A percentile compares a stretch with the other conserved stretches of the same genome.
Conservation (phyloP, 805 yeast species). For the Candida cerambycidarum region DNA sequence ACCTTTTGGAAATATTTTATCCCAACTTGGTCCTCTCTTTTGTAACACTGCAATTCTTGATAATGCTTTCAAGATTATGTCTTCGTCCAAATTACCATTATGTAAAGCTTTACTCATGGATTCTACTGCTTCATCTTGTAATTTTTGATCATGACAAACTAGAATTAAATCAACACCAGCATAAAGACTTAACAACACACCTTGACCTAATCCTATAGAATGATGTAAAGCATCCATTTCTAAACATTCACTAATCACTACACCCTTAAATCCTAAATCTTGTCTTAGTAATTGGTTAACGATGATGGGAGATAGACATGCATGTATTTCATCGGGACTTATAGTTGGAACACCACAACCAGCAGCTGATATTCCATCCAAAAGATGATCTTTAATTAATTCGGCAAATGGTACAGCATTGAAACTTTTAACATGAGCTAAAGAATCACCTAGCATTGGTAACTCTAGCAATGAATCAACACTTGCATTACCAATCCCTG, state of each 20-base stretch:
- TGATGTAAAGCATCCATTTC: slow-evolving; percentile 64
- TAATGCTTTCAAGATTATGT: slow-evolving; percentile 38
- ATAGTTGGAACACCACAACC: slow-evolving; percentile 66
- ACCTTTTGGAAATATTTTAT: slow-evolving; percentile 39
- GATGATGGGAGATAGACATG: slow-evolving; percentile 56
- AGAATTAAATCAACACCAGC: slow-evolving; percentile 66
- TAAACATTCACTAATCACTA: slow-evolving; percentile 58
- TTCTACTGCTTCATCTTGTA: slow-evolving; percentile 57
- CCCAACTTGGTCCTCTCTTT: slow-evolving; percentile 44
- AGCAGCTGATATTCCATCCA: slow-evolving; percentile 60
- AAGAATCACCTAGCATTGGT: slow-evolving; percentile 57
- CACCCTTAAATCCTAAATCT: slow-evolving; percentile 54
- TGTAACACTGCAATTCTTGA: slow-evolving; percentile 46
- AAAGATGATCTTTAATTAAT: slow-evolving; percentile 41
- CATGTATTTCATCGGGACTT: slow-evolving; percentile 60
- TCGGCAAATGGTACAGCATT: slow-evolving; percentile 52
- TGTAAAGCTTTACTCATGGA: slow-evolving; percentile 37
- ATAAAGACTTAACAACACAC: slow-evolving; percentile 57
- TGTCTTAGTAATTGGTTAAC: slow-evolving; percentile 50
- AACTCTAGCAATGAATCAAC: slow-evolving; percentile 57
- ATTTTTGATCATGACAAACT: slow-evolving; percentile 55
- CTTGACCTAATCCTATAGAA: slow-evolving; percentile 67
- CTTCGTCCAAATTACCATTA: slow-evolving; percentile 45
- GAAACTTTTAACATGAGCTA: slow-evolving; percentile 50
- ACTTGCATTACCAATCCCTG: slow-evolving; percentile 63